Conservation (phyloP, 495 filamentous ascomycete genomes). For the Aspergillus nanangensis region DNA sequence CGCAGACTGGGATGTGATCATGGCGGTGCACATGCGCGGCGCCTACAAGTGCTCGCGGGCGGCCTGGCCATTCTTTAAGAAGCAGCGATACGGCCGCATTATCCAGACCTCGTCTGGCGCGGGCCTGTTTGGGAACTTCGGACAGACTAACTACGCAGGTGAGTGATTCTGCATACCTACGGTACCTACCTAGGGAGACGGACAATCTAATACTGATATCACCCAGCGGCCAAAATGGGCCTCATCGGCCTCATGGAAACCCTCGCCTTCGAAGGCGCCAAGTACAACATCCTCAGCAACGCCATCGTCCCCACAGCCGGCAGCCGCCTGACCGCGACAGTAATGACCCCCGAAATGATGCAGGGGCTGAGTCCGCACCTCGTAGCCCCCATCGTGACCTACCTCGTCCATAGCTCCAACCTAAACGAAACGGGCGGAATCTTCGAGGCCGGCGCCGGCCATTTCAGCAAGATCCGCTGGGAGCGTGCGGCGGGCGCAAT, state of each 20-base stretch:
- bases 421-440: slow-evolving; percentile 79
- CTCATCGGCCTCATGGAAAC: slow-evolving; percentile 98
- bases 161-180: too few species aligned
- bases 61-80: slow-evolving; percentile 96
- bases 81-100: slow-evolving; percentile 94
- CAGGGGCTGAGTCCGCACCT: slow-evolving; percentile 88
- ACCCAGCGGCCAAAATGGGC: slow-evolving; percentile 91
- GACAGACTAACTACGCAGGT: slow-evolving; percentile 96
- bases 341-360: slow-evolving; percentile 94
- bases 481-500: slow-evolving; percentile 89
- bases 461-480: slow-evolving; percentile 92
- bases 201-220: too few species aligned
- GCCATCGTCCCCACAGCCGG: slow-evolving; percentile 93
- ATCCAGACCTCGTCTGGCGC: slow-evolving; percentile 97
- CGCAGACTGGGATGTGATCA: slow-evolving; percentile 91
- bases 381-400: slow-evolving; percentile 91
- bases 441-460: slow-evolving; percentile 91
- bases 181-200: too few species aligned
- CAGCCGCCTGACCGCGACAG: slow-evolving; percentile 92
- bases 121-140: slow-evolving; percentile 92
- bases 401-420: slow-evolving; percentile 85
- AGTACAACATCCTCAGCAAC: slow-evolving; percentile 97
- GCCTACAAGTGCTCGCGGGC: slow-evolving; percentile 96
- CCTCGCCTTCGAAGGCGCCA: slow-evolving; percentile 92
- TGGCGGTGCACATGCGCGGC: slow-evolving; percentile 89